A percentile compares a stretch with the other conserved stretches of the same genome.
phyloP scores from a whole-genome alignment of 176 grass and related monocot genomes.

The Oryza brachyantha region DNA sequence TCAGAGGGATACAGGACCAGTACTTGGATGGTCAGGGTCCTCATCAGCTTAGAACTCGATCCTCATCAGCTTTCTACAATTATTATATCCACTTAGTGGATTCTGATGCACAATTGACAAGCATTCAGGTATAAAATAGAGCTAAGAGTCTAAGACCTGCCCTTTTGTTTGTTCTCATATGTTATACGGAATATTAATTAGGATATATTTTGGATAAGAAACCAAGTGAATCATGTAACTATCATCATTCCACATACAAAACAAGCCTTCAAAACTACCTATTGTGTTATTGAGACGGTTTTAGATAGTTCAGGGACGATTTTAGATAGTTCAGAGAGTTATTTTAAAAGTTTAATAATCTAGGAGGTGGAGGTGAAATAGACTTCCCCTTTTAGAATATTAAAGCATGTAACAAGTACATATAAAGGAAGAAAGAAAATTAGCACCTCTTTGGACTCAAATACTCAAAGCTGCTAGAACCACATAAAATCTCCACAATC shows the following conservation, averaged over 20 bases:
- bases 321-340: neutral
- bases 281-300: neutral
- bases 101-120: neutral
- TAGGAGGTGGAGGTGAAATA: neutral
- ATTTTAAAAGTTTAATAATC: neutral
- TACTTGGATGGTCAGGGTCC: neutral
- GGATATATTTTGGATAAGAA: neutral
- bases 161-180: neutral
- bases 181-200: neutral
- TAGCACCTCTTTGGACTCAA: constrained; percentile 27
- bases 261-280: neutral
- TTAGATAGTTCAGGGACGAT: neutral
- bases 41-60: neutral
- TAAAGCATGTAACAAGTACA: neutral
- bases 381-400: neutral
- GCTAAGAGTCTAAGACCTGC: neutral
- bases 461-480: constrained; percentile 25
- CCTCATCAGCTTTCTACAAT: neutral
- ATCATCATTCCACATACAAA: neutral
- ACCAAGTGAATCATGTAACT: neutral
- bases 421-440: constrained; percentile 1
- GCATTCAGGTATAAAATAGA: neutral
- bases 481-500: constrained; percentile 32
- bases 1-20: neutral
- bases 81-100: neutral